Evolutionary conservation across 148 eudicot genomes (phyloP), one percentile per base, ranked within the genome.

Genomic region (Agrostemma githago): DNA sequence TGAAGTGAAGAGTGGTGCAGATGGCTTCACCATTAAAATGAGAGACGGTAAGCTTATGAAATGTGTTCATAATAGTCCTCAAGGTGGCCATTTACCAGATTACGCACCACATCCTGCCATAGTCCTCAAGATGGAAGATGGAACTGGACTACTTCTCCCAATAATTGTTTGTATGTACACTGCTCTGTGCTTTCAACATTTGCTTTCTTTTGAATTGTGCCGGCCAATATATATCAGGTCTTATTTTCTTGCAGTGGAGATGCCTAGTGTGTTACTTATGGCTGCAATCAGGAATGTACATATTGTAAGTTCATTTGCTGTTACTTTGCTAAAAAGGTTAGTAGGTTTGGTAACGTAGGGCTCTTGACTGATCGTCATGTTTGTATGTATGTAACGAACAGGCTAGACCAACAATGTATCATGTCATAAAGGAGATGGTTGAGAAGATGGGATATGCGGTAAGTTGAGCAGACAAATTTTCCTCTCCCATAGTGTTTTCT

Each of bases 71-170:
- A 95, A 92, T 80, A 92, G 85, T 71, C 93, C 92, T 60, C 97
- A 88, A 74, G 85, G 88, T 53, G 96, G 92, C 15, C 89, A 90
- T 81, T 83, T 90, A n/a, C 94, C 93, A 62, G 94, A 92, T 87
- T 90, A 87, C 77, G 89, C 92, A 66, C 94, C 99, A 20, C 99
- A 95, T 84, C 97, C 97, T 15, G 99, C 97, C 21, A 92, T 95
- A 66, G 99, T 95, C 42, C 80, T 95, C 72, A 95, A 89, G 85
- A 95, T 95, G 96, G 99, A 95, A 85, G 99, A 95, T 74, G 99
- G 92, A 77, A 90, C 93, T 3, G 97, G 89, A 66, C 88, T 95
- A 78, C 96, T 95, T 71, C 89, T 95, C 41, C 99, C 99, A 4
- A 90, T 95, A 38, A 86, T 95, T 78, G 99, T 92, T 84, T 84